A percentile compares a stretch with the other conserved stretches of the same genome.
Evolutionary conservation across 169 alveolate genomes (phyloP).

Genomic region (Plasmodium relictum): DNA sequence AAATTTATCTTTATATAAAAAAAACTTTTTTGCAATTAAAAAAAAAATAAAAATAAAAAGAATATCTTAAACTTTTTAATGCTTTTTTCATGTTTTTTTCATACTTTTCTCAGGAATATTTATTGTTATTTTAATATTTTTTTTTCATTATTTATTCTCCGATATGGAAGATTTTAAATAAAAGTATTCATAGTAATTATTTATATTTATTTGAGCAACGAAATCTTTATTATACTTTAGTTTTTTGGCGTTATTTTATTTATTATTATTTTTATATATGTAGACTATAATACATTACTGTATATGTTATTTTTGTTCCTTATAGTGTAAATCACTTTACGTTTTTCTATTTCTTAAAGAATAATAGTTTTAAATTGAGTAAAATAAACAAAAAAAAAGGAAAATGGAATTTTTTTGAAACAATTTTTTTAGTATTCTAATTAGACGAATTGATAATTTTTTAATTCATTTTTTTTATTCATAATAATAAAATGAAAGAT

Average conservation of each 20-base stretch:
- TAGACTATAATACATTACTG: conserved; percentile 3
- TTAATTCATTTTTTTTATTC: neutral
- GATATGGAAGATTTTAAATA: conserved; percentile 17
- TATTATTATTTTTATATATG: neutral
- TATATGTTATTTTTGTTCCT: neutral
- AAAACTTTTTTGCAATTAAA: neutral
- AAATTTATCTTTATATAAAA: neutral
- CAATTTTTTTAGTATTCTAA: neutral
- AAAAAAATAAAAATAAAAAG: neutral
- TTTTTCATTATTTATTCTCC: conserved; percentile 62
- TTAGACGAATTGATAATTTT: neutral
- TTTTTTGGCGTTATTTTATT: too few relatives aligned
- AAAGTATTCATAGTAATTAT: conserved; percentile 1
- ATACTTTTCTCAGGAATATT: conserved; percentile 55
- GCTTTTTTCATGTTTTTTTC: neutral
- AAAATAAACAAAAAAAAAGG: too few relatives aligned
- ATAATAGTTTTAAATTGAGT: too few relatives aligned
- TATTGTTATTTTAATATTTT: conserved; percentile 38
- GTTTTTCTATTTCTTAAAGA: too few relatives aligned
- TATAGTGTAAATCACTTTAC: neutral
- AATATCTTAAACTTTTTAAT: neutral
- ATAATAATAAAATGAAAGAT: conserved; percentile 46
- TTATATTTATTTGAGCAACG: neutral
- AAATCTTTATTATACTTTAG: too few relatives aligned
- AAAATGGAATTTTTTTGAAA: neutral